Base-by-base conservation (phyloP, 352 stramenopile species). In the Phytophthora syringae region DNA sequence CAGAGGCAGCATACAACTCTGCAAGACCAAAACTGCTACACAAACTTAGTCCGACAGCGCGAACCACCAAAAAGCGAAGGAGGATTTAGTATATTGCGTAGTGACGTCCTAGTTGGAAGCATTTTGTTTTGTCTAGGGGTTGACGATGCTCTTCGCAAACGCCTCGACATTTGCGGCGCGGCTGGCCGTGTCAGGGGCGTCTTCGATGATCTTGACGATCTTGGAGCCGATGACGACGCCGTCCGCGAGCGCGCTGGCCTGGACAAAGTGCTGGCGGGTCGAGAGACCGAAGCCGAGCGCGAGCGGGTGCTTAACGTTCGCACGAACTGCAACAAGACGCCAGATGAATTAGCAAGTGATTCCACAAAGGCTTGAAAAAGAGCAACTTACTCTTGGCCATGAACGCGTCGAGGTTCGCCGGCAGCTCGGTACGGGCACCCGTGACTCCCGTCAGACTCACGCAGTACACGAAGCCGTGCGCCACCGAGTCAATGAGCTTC, bases 221-320 rank as follows among this genome's bases (percentile, higher is more conserved):
- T 89, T 92, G 30, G 88, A 96, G 53, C 90, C 88, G 70, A 97
- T 96, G 61, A 97, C 89, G 37, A 94, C 85, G 36, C 88, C 90
- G 47, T 98, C 96, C 11, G 96, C 95, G 22, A 99, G 81, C 34
- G 86, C 82, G 49, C 94, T 89, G 1, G 98, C 97, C 77, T 97
- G 88, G 18, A 89, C 42, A 43, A 95, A 94, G 67, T 98, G 93
- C 52, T 98, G 75, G 25, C 93, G 92, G 39, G 82, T 98, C 30
- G 94, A 98, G 42, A 99, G 94, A 22, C 98, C 98, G 75, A 99
- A 99, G 50, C 98, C 98, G 12, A 99, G 90, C 24, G 95, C 97
- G 10, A 99, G 78, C 18, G 97, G 97, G 58, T 89, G 72, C 70
- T 87, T 92, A 45, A 94, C 84, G 63, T 93, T 88, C 47, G 76